Evolutionary conservation across 306 rosid species (phyloP), one percentile per base, ranked within the genome.

Genomic region (Vigna hirtella): DNA sequence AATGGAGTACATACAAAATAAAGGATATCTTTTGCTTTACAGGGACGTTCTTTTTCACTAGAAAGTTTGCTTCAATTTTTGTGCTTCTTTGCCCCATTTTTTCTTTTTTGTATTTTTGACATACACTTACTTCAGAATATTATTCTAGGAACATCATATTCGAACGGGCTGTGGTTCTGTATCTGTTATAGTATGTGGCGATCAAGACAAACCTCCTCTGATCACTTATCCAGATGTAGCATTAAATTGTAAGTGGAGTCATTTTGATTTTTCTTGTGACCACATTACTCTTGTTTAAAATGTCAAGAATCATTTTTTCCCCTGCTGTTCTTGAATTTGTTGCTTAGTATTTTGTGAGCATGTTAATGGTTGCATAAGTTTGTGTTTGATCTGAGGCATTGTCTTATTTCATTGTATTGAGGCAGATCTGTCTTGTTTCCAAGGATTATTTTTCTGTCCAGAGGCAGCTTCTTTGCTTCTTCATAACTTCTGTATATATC

Each of bases 401-500:
- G 22, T 24, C 68, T 72, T 57, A 50, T 58, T 56, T 79, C 28
- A 55, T 6, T 83, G 72, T 62, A 72, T 70, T 86, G 78, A 20
- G 75, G 78, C 93, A 93, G 98, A 91, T 77, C 72, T 90, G 87
- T 93, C 96, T 22, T 93, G 98, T 82, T 93, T 93, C 89, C 98
- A 91, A 89, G 98, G 98, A 82, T 83, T 93, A 73, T 90, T 93
- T 87, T 93, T 93, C 74, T 91, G 92, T 83, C 96, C 97, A 0
- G 98, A 93, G 87, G 98, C 93, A 0, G 93, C 96, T 85, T 93
- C 98, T 55, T 86, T 93, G 87, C 86, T 93, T 69, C 98, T 91
- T 76, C 97, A 93, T 87, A 93, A 93, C 91, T 93, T 93, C 75
- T 93, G 98, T 86, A 89, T 93, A 78, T 93, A 93, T 74, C 98